A percentile compares a stretch with the other conserved stretches of the same genome.
Conservation (phyloP, 2,329 filamentous ascomycete species). For the Cadophora malorum region DNA sequence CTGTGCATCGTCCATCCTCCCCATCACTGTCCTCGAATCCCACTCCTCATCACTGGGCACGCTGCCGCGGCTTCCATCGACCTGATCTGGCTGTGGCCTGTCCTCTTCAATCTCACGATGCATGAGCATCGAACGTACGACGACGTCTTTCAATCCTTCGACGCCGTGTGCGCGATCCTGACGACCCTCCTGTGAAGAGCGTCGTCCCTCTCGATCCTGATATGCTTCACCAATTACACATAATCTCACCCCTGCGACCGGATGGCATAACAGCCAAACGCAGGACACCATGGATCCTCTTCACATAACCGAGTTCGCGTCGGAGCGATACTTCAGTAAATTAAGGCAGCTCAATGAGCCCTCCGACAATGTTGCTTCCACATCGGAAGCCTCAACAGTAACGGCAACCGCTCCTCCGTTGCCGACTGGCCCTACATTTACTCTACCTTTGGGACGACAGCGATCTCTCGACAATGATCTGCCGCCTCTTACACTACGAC, state of each 20-base stretch:
- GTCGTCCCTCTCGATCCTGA: constrained; percentile 37
- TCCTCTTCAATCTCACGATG: constrained; percentile 36
- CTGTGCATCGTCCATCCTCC: constrained; percentile 1
- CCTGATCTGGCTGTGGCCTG: constrained; percentile 22
- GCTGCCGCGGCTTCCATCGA: constrained; percentile 21
- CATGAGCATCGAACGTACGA: constrained; percentile 40
- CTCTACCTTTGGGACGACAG: constrained; percentile 43
- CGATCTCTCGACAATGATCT: constrained; percentile 35
- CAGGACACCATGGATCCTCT: constrained; percentile 61
- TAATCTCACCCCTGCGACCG: constrained; percentile 38
- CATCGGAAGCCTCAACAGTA: constrained; percentile 41
- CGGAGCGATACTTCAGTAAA: constrained; percentile 68
- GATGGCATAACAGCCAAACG: constrained; percentile 43
- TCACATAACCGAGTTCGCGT: constrained; percentile 71
- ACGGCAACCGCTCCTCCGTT: constrained; percentile 15
- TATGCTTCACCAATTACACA: constrained; percentile 40
- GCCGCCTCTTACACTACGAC: constrained; percentile 34
- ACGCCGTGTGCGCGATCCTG: constrained; percentile 34
- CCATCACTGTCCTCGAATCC: constrained; percentile 4
- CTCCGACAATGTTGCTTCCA: constrained; percentile 47
- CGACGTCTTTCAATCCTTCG: constrained; percentile 29
- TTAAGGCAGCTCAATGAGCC: constrained; percentile 58
- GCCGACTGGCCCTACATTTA: constrained; percentile 37
- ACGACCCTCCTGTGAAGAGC: constrained; percentile 34
- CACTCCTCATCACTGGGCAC: constrained; percentile 21